phyloP scores from a whole-genome alignment of 1,284 basidiomycete genomes.

The Takashimella koratensis region DNA sequence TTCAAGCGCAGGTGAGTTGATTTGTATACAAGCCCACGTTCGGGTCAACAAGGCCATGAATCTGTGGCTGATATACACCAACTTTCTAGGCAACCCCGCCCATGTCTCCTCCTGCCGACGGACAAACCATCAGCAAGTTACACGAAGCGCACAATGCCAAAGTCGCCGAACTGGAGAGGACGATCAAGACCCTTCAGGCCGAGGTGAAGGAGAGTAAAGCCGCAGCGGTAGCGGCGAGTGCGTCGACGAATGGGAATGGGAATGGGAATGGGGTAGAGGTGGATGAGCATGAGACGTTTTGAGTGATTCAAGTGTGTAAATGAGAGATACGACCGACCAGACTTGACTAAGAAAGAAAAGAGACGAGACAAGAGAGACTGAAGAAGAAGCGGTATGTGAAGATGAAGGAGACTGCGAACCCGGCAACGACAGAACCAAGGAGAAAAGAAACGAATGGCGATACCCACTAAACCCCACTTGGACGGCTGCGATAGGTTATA shows the following conservation, averaged over 20 bases:
- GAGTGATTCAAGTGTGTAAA: neutral
- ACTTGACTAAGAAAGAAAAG: neutral
- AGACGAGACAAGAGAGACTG: neutral
- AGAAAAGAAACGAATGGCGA: too few species aligned
- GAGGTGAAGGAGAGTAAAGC: slow-evolving; percentile 3
- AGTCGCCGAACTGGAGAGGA: slow-evolving; percentile 24
- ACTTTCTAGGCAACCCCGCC: neutral
- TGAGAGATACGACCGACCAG: too few species aligned
- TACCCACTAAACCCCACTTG: too few species aligned
- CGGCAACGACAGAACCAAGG: too few species aligned
- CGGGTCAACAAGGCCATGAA: neutral
- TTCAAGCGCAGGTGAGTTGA: slow-evolving; percentile 14
- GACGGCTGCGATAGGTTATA: too few species aligned
- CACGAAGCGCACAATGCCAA: slow-evolving; percentile 35
- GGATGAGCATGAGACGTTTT: slow-evolving; percentile 4
- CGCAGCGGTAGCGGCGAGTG: neutral
- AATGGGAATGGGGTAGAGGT: neutral
- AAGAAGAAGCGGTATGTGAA: neutral
- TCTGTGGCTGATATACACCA: neutral
- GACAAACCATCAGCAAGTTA: slow-evolving; percentile 16
- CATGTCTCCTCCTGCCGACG: neutral
- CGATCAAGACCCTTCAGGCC: slow-evolving; percentile 6
- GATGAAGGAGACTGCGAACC: too few species aligned
- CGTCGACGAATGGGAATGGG: neutral
- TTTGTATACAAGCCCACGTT: neutral